A percentile compares a stretch with the other conserved stretches of the same genome.
Evolutionary conservation across 371 early-diverging fungal genomes (phyloP).

Genomic region (Mucor sp.): DNA sequence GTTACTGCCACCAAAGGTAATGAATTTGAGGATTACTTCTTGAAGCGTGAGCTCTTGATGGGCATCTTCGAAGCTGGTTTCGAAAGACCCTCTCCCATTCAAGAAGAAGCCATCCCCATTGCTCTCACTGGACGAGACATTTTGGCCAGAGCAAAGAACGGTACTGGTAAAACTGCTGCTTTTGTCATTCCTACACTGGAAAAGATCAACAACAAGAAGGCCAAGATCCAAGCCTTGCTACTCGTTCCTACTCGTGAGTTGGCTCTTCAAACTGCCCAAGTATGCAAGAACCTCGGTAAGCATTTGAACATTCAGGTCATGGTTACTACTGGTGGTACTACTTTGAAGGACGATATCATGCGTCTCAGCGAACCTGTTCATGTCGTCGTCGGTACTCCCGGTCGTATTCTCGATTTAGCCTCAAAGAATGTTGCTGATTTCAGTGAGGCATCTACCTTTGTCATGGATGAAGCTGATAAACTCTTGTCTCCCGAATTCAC

Average conservation of each 20-base stretch:
- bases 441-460: constrained; percentile 82
- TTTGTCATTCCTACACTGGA: constrained; percentile 96
- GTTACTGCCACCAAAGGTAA: constrained; percentile 96
- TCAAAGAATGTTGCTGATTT: constrained; percentile 89
- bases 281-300: constrained; percentile 92
- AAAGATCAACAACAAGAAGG: constrained; percentile 82
- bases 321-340: constrained; percentile 98
- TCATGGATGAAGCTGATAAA: constrained; percentile 99
- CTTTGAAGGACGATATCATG: constrained; percentile 97
- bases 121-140: constrained; percentile 96
- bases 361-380: constrained; percentile 91
- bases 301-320: constrained; percentile 93
- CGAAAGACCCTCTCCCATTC: constrained; percentile 98
- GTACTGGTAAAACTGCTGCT: constrained; percentile 99
- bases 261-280: constrained; percentile 96
- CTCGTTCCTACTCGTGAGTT: constrained; percentile 98
- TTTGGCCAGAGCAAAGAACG: constrained; percentile 97
- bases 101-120: constrained; percentile 98
- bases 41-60: constrained; percentile 96
- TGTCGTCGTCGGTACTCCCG: constrained; percentile 97
- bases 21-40: constrained; percentile 97
- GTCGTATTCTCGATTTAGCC: constrained; percentile 95
- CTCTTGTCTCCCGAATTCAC: constrained; percentile 95
- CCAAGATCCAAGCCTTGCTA: constrained; percentile 83
- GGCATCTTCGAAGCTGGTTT: constrained; percentile 99